Percentiles rank a stretch among this genome's conserved stretches.
These are phyloP conservation scores for Punica granatum DNA, from an alignment of 345 rosid genomes.

Conservation along the genomic window DNA sequence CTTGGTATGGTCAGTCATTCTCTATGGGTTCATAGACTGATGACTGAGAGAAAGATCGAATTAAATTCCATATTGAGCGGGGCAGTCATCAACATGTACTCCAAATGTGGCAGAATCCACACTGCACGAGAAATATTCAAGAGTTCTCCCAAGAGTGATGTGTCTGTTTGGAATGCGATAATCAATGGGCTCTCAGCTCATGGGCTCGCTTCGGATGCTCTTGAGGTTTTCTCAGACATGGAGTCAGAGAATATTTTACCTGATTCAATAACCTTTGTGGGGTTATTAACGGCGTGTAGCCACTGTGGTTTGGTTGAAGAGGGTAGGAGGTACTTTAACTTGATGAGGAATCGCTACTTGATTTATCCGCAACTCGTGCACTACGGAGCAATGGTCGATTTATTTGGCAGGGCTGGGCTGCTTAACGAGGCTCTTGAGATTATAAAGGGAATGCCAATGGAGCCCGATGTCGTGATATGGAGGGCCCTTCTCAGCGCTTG, in stretches of 20 bases:
- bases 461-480: slow-evolving; percentile 81
- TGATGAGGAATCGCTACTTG: slow-evolving; percentile 33
- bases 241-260: slow-evolving; percentile 45
- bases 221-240: slow-evolving; percentile 45
- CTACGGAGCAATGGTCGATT: slow-evolving; percentile 77
- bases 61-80: slow-evolving; percentile 48
- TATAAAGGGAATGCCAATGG: slow-evolving; percentile 52
- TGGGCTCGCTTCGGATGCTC: slow-evolving; percentile 56
- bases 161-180: slow-evolving; percentile 77
- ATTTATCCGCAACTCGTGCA: slow-evolving; percentile 63
- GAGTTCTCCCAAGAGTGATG: slow-evolving; percentile 26
- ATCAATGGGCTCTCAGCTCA: slow-evolving; percentile 70
- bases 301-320: slow-evolving; percentile 63
- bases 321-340: slow-evolving; percentile 48
- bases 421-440: slow-evolving; percentile 60
- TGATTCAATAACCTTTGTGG: slow-evolving; percentile 59
- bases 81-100: slow-evolving; percentile 66
- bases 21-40: slow-evolving; percentile 52
- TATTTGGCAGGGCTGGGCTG: slow-evolving; percentile 60
- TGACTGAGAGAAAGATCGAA: slow-evolving; percentile 34
- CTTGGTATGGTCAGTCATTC: slow-evolving; percentile 54
- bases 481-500: slow-evolving; percentile 79
- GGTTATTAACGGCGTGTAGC: slow-evolving; percentile 60
- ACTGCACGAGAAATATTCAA: slow-evolving; percentile 52
- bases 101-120: slow-evolving; percentile 64